Base-by-base conservation (phyloP, 176 grass and related monocot species). In the Tillandsia fasciculata region DNA sequence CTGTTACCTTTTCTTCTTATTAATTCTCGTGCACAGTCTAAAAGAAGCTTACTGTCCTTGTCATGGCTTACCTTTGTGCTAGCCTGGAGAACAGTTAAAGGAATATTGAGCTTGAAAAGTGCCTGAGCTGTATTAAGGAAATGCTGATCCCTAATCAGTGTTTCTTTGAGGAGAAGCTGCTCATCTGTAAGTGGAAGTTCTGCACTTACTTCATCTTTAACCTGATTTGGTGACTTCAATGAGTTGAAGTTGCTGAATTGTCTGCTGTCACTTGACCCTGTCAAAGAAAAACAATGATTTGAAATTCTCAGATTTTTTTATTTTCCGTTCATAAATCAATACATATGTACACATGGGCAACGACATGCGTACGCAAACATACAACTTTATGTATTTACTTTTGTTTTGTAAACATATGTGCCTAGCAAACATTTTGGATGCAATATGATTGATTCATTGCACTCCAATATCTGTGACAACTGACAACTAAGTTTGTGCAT, bases 1-100 rank as follows among this genome's bases (percentile, higher is more conserved):
- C 86, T 74, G 57, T 73, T 77, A 10, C 67, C 73, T 87, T 93
- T 99, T 69, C 87, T 93, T 83, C 81, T 81, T 59, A 84, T 47
- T 52, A 99, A 72, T 52, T 93, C 94, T 11, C 67, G 77, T 10
- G 66, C 84, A 17, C 81, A 76, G 52, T 88, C 86, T 53, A 91
- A 77, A 83, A 93, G 75, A 79, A 85, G 12, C 3, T 80, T 49
- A n/a, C 53, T 83, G 26, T 73, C 80, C 48, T 93, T 85, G 63
- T 82, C 77, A 23, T 71, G 49, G 82, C 74, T 78, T 66, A 53
- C 73, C 53, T 57, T 71, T 2, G 64, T 66, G 15, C 6, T 67
- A 9, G 48, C 57, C 66, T 86, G 69, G 14, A 53, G 11, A 42
- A 66, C 15, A 63, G 13, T 64, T 56, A 77, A 14, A 12, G 87